A percentile compares a stretch with the other conserved stretches of the same genome.
These are phyloP conservation scores for Sporothrix schenckii DNA, from an alignment of 2,329 filamentous ascomycete genomes.

Conservation along the genomic window DNA sequence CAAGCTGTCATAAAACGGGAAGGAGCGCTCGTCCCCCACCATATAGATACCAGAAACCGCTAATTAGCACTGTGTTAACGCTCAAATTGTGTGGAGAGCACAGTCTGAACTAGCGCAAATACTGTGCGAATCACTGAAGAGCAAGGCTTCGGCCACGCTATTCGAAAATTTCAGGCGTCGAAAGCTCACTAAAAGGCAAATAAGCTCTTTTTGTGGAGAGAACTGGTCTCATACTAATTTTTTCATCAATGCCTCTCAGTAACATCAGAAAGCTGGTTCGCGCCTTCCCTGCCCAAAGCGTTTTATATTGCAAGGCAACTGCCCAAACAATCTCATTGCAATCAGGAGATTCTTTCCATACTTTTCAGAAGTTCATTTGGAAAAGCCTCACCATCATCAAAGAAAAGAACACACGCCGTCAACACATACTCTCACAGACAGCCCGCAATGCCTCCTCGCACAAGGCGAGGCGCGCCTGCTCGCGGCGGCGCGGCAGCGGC, in stretches of 20 bases:
- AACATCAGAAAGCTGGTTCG: conserved; percentile 10
- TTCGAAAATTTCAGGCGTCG: background rate
- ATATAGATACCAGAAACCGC: background rate
- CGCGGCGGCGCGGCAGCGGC: conserved; percentile 29
- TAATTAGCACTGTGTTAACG: conserved; percentile 8
- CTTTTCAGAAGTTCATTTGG: background rate
- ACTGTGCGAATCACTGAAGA: background rate
- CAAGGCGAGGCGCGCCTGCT: conserved; percentile 31
- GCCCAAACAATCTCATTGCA: background rate
- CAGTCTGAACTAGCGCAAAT: background rate
- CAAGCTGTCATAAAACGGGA: conserved; percentile 12
- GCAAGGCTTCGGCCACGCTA: background rate
- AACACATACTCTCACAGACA: background rate
- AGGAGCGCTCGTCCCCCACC: conserved; percentile 32
- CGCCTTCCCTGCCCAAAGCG: conserved; percentile 9
- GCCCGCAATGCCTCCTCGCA: conserved; percentile 33
- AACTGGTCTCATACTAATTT: conserved; percentile 20
- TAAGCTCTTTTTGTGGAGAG: conserved; percentile 15
- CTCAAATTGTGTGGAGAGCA: background rate
- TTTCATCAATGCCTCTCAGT: conserved; percentile 10
- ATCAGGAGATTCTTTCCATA: background rate
- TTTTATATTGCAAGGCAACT: conserved; percentile 9
- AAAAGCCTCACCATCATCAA: background rate
- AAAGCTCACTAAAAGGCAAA: conserved; percentile 2
- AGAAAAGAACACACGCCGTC: background rate